phyloP scores from a whole-genome alignment of 2,329 filamentous ascomycete species.

The Domatiomyces catenatus region DNA sequence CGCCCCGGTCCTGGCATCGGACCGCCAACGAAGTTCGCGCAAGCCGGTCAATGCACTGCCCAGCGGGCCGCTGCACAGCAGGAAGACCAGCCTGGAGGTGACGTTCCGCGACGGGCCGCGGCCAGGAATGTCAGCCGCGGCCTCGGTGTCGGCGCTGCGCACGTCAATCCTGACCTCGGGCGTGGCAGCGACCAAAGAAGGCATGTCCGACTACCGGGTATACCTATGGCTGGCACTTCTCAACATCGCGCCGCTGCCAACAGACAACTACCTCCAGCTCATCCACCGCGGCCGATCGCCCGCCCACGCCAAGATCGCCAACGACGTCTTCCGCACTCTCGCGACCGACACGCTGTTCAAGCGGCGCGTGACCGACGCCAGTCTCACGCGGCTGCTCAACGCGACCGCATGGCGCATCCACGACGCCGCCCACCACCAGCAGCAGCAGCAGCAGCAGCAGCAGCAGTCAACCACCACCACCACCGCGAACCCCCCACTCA shows the following conservation, averaged over 20 bases:
- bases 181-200: slow-evolving; percentile 37
- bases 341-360: slow-evolving; percentile 96
- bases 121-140: slow-evolving; percentile 42
- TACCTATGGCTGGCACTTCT: slow-evolving; percentile 94
- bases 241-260: slow-evolving; percentile 68
- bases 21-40: slow-evolving; percentile 5
- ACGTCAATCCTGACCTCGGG: slow-evolving; percentile 35
- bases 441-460: too few relatives aligned
- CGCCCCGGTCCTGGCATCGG: slow-evolving; percentile 33
- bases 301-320: slow-evolving; percentile 92
- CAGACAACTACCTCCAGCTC: slow-evolving; percentile 75
- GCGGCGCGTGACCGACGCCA: slow-evolving; percentile 86
- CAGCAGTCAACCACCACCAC: slow-evolving; percentile 55
- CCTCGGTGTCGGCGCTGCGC: slow-evolving; percentile 30
- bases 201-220: slow-evolving; percentile 73
- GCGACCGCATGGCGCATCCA: slow-evolving; percentile 88
- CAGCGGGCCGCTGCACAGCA: slow-evolving; percentile 16
- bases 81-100: slow-evolving; percentile 48
- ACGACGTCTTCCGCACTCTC: slow-evolving; percentile 92
- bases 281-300: slow-evolving; percentile 88
- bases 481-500: slow-evolving; percentile 21
- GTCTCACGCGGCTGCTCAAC: slow-evolving; percentile 83
- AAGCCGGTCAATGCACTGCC: slow-evolving; percentile 26
- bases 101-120: slow-evolving; percentile 68
- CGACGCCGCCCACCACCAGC: not conserved